Percentiles rank a stretch among this genome's conserved stretches.
Evolutionary conservation across 2,329 filamentous ascomycete species (phyloP).

Genomic region (Rhynchosporium graminicola): DNA sequence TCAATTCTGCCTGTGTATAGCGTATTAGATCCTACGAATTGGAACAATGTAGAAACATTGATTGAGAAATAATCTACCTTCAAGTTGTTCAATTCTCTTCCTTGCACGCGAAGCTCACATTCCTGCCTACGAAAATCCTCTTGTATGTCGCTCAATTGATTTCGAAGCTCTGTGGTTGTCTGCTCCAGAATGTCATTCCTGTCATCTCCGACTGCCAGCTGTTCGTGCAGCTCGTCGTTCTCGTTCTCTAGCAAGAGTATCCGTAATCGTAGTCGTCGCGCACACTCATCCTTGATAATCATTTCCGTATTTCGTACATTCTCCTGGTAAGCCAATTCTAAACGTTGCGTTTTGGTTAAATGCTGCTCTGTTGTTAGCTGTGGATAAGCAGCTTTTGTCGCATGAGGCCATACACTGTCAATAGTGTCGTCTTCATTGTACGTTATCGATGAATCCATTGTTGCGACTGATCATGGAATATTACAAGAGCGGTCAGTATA

Average conservation of each 20-base stretch:
- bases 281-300: constrained; percentile 73
- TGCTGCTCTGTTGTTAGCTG: constrained; percentile 33
- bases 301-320: constrained; percentile 65
- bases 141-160: constrained; percentile 51
- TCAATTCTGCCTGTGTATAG: constrained; percentile 63
- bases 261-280: constrained; percentile 68
- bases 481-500: not conserved
- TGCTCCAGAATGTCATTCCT: constrained; percentile 57
- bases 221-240: constrained; percentile 65
- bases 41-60: not conserved
- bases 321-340: constrained; percentile 72
- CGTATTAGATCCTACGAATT: constrained; percentile 7
- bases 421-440: constrained; percentile 36
- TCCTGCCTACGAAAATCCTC: constrained; percentile 38
- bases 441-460: constrained; percentile 37
- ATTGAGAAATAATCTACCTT: constrained; percentile 45
- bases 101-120: constrained; percentile 50
- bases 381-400: not conserved
- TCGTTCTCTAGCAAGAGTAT: constrained; percentile 74
- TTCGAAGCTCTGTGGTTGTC: constrained; percentile 49
- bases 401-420: constrained; percentile 32
- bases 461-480: constrained; percentile 13
- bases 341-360: constrained; percentile 40
- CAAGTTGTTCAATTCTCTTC: constrained; percentile 56
- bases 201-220: constrained; percentile 60